These are phyloP conservation scores for Saccharomyces hybrid DNA, from an alignment of 1,139 yeast genomes.

Conservation along the genomic window DNA sequence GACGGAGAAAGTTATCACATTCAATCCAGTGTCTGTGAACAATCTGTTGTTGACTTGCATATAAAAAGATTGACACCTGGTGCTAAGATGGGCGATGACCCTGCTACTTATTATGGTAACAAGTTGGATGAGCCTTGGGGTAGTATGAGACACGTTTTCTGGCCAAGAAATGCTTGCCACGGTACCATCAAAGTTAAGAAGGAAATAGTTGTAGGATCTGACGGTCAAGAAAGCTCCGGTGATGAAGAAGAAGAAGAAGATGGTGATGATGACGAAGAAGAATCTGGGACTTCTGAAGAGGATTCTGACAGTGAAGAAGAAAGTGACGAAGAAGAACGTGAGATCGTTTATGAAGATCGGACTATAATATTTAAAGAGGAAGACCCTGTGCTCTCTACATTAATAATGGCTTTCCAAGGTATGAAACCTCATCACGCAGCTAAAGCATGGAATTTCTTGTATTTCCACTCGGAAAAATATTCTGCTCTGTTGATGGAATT, in stretches of 20 bases:
- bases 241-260: constrained; percentile 6
- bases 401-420: constrained; percentile 94
- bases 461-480: constrained; percentile 70
- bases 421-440: constrained; percentile 99
- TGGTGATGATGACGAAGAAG: constrained; percentile 8
- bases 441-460: constrained; percentile 88
- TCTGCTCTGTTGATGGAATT: constrained; percentile 90
- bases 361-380: constrained; percentile 19
- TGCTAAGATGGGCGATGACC: constrained; percentile 84
- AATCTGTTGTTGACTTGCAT: constrained; percentile 63
- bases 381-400: constrained; percentile 59
- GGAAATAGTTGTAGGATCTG: constrained; percentile 3
- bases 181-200: constrained; percentile 49
- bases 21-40: constrained; percentile 58
- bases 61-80: constrained; percentile 66
- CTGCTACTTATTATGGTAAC: constrained; percentile 76
- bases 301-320: constrained; percentile 14
- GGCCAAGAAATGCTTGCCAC: constrained; percentile 76
- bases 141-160: constrained; percentile 86
- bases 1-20: constrained; percentile 50
- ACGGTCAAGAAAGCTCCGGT: too few species aligned
- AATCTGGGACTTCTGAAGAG: constrained; percentile 13
- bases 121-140: constrained; percentile 90
- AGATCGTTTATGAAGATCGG: constrained; percentile 16
- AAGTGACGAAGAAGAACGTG: constrained; percentile 10